Evolutionary conservation across 2,329 filamentous ascomycete genomes (phyloP).

Genomic region (Colletotrichum nymphaeae): DNA sequence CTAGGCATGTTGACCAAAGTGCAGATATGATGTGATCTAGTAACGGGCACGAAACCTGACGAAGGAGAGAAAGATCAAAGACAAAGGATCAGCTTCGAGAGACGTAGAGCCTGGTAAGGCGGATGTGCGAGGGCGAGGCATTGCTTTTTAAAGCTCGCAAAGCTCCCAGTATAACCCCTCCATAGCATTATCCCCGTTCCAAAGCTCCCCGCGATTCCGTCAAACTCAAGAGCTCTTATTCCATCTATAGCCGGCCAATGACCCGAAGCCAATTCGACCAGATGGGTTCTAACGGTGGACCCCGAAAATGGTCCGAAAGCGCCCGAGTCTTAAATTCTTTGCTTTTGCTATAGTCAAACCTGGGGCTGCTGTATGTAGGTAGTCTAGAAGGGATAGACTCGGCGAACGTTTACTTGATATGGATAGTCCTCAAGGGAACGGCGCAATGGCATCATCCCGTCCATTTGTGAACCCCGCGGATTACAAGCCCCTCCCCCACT

Average conservation of each 20-base stretch:
- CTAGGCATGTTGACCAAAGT: slow-evolving; percentile 2
- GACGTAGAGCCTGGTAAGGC: not conserved
- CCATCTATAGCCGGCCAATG: slow-evolving; percentile 23
- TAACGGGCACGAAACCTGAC: not conserved
- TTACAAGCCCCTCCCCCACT: not conserved
- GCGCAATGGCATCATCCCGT: slow-evolving; percentile 20
- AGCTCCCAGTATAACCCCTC: not conserved
- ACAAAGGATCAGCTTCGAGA: not conserved
- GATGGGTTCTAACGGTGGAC: not conserved
- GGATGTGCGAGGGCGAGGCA: too few species aligned
- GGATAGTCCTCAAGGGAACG: not conserved
- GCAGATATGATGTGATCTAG: too few species aligned
- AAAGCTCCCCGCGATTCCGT: not conserved
- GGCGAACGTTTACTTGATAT: slow-evolving; percentile 1
- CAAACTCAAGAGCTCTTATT: not conserved
- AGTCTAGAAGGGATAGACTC: not conserved
- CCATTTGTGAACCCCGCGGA: slow-evolving; percentile 2
- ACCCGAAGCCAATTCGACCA: not conserved
- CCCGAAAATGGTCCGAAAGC: slow-evolving; percentile 13
- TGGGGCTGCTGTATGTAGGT: not conserved
- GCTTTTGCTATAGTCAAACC: not conserved
- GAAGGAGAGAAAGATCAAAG: not conserved
- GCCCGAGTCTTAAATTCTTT: not conserved
- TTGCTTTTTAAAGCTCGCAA: not conserved
- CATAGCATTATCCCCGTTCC: not conserved